These are phyloP conservation scores for Fusarium guadeloupense DNA, from an alignment of 2,329 filamentous ascomycete genomes.

Conservation along the genomic window DNA sequence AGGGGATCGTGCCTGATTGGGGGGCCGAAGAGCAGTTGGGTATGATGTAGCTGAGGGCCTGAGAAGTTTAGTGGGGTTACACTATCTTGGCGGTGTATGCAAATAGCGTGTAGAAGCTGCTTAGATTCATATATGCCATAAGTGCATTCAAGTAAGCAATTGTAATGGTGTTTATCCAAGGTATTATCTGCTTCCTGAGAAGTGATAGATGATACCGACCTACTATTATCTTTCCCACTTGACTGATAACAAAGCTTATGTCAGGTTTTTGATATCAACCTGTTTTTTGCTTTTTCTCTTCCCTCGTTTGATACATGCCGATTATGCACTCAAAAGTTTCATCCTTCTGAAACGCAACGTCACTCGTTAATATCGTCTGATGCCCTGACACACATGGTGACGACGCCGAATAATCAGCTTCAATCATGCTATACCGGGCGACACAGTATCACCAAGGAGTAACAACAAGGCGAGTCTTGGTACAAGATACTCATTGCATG, in stretches of 20 bases:
- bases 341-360: constrained; percentile 6
- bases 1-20: constrained; percentile 42
- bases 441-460: constrained; percentile 5
- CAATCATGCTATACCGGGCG: background rate
- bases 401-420: background rate
- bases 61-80: constrained; percentile 22
- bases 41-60: constrained; percentile 39
- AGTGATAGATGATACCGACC: constrained; percentile 1
- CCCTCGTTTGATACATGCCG: background rate
- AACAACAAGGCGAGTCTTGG: background rate
- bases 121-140: too few species aligned
- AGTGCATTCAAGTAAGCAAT: constrained; percentile 11
- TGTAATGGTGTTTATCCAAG: too few species aligned
- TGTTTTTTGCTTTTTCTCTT: background rate
- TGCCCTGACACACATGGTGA: constrained; percentile 1
- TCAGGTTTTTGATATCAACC: background rate
- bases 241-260: background rate
- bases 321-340: background rate
- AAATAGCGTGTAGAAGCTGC: too few species aligned
- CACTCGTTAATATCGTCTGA: constrained; percentile 20
- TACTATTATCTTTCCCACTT: background rate
- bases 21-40: constrained; percentile 33
- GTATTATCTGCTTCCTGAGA: too few species aligned
- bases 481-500: constrained; percentile 5
- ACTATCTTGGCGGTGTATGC: constrained; percentile 12